Conservation (phyloP, 768 basidiomycete genomes). For the Gloeostereum incarnatum region DNA sequence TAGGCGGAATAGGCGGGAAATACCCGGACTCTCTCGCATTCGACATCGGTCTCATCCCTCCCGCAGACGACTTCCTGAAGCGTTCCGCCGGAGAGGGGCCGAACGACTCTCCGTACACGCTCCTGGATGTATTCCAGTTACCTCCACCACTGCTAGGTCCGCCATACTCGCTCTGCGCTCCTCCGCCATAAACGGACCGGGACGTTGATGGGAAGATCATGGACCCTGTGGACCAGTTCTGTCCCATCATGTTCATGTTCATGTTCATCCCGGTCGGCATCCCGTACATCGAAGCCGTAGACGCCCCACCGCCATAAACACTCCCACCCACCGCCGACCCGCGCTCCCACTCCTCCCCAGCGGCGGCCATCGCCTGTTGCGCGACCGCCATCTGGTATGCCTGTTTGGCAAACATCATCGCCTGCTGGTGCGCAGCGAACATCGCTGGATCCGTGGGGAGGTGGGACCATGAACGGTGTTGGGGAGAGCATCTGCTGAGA, state of each 20-base stretch:
- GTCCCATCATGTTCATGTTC: constrained; percentile 26
- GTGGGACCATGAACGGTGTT: constrained; percentile 32
- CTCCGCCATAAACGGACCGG: constrained; percentile 50
- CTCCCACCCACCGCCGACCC: constrained; percentile 47
- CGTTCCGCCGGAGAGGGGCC: constrained; percentile 19
- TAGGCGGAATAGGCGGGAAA: constrained; percentile 30
- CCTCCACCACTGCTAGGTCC: constrained; percentile 37
- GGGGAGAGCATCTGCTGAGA: constrained; percentile 28
- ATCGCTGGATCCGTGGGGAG: constrained; percentile 46
- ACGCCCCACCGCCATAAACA: constrained; percentile 21
- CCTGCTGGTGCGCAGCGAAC: constrained; percentile 77
- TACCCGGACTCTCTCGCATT: constrained; percentile 27
- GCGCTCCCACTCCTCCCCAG: constrained; percentile 90
- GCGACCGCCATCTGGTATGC: constrained; percentile 87
- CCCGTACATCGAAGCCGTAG: constrained; percentile 21
- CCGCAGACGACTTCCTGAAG: constrained; percentile 11
- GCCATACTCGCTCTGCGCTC: constrained; percentile 58
- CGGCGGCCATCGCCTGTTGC: constrained; percentile 81
- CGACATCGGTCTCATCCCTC: constrained; percentile 9
- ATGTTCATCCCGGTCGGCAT: constrained; percentile 33
- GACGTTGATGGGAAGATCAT: constrained; percentile 41
- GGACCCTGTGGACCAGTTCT: constrained; percentile 34
- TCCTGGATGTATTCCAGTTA: constrained; percentile 43
- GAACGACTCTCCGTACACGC: constrained; percentile 64
- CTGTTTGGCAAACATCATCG: constrained; percentile 81